phyloP scores from a whole-genome alignment of 371 early-diverging fungal genomes.

The Mortierella sp. region DNA sequence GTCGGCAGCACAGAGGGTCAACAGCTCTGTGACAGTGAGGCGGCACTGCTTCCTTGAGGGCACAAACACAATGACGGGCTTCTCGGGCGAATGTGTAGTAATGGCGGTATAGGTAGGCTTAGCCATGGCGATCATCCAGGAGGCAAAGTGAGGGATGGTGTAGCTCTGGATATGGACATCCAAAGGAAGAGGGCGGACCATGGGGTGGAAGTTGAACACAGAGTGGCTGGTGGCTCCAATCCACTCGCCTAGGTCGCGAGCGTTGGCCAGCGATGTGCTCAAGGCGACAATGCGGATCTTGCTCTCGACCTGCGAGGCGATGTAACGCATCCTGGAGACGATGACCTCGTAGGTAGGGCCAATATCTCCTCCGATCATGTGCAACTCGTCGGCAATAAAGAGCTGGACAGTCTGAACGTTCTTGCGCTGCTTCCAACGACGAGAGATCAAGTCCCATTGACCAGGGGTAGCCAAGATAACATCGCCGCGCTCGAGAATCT shows the following conservation, averaged over 20 bases:
- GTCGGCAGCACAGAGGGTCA: constrained; percentile 83
- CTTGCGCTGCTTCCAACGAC: constrained; percentile 95
- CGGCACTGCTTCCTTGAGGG: constrained; percentile 93
- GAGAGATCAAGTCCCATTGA: constrained; percentile 98
- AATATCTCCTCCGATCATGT: constrained; percentile 89
- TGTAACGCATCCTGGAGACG: constrained; percentile 93
- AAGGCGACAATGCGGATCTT: constrained; percentile 92
- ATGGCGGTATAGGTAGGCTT: constrained; percentile 91
- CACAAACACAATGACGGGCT: constrained; percentile 92
- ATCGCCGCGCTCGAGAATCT: constrained; percentile 89
- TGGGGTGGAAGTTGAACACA: constrained; percentile 95
- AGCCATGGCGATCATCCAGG: constrained; percentile 95
- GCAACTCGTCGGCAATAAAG: constrained; percentile 97
- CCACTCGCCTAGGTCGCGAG: constrained; percentile 97
- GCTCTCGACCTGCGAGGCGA: constrained; percentile 84
- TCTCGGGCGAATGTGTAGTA: constrained; percentile 69
- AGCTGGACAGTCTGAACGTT: constrained; percentile 92
- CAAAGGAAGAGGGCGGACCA: constrained; percentile 92
- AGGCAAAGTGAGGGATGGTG: constrained; percentile 91
- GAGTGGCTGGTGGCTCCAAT: constrained; percentile 85
- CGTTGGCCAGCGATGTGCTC: constrained; percentile 93
- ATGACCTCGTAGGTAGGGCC: constrained; percentile 95
- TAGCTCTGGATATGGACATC: constrained; percentile 96
- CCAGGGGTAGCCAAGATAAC: constrained; percentile 96
- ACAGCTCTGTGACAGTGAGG: constrained; percentile 86